Evolutionary conservation across 2,329 filamentous ascomycete genomes (phyloP), one percentile per base, ranked within the genome.

Genomic region (Teratosphaeria nubilosa): DNA sequence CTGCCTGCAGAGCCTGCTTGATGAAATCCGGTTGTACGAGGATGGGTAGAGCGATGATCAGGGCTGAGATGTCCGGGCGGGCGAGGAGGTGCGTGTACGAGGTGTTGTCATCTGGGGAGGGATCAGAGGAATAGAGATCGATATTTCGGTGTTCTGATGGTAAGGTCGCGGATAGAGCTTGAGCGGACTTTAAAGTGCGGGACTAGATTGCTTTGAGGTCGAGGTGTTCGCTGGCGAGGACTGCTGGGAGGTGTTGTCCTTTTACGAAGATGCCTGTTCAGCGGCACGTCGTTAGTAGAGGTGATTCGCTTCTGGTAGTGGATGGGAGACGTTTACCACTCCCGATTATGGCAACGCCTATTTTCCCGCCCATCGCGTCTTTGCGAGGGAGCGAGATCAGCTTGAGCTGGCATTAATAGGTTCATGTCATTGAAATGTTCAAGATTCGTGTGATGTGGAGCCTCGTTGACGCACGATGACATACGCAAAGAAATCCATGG

Each of bases 201-300:
- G 84, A 87, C 73, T 85, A 89, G 63, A 87, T 76, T 24, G 84
- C 84, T 72, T 83, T 86, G 63, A 89, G 78, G 13, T 73, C 70
- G 11, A 87, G 73, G 41, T 67, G 57, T 9, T 76, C 68, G 56
- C 73, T 77, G 30, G 79, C 77, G 63, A 81, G 74, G 56, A 88
- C 79, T 51, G 85, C 86, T 13, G 86, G 86, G 62, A 85, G 73
- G 64, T 85, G 83, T 62, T 83, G 74, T 67, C 80, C 78, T 65
- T 78, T 79, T 63, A 80, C 81, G 64, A 86, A 86, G 65, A 86
- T 82, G 65, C 83, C 70, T 56, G 22, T 10, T n/a, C 11, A 22
- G 9, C 30, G 4, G 52, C n/a, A 24, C 5, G 34, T 50, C 16
- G 34, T 30, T 30, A 13, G 25, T 14, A n/a, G n/a, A n/a, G 32